These are phyloP conservation scores for Fusarium temperatum DNA, from an alignment of 2,329 filamentous ascomycete species.

Conservation along the genomic window DNA sequence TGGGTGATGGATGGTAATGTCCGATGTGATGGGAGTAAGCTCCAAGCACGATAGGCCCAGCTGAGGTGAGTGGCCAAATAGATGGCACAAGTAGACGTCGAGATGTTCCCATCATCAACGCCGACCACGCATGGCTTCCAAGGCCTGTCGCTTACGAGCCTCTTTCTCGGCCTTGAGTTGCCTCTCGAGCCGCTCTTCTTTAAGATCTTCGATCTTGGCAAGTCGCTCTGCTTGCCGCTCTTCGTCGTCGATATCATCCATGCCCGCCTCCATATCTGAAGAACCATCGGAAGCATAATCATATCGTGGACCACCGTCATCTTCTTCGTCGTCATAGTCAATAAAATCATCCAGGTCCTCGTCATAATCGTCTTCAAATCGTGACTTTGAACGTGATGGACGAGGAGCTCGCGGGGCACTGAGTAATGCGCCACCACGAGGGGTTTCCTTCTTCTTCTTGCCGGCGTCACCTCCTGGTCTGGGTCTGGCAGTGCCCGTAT, in stretches of 20 bases:
- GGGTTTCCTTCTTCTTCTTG: slow-evolving; percentile 49
- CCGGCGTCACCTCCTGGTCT: slow-evolving; percentile 50
- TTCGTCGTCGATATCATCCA: slow-evolving; percentile 78
- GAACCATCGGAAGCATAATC: slow-evolving; percentile 72
- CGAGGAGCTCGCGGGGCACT: slow-evolving; percentile 44
- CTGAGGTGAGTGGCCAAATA: background rate
- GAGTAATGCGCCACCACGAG: slow-evolving; percentile 54
- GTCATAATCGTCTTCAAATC: slow-evolving; percentile 69
- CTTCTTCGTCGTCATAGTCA: slow-evolving; percentile 68
- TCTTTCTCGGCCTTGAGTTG: slow-evolving; percentile 70
- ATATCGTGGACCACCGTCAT: slow-evolving; percentile 54
- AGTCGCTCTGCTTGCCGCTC: slow-evolving; percentile 69
- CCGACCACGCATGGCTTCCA: slow-evolving; percentile 49
- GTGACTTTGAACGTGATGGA: slow-evolving; percentile 46
- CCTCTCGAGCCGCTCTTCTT: slow-evolving; percentile 70
- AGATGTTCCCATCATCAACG: slow-evolving; percentile 35
- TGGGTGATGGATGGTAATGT: background rate
- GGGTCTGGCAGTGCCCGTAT: slow-evolving; percentile 71
- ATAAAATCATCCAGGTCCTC: slow-evolving; percentile 70
- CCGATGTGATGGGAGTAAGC: background rate
- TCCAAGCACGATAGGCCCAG: background rate
- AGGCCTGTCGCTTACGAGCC: slow-evolving; percentile 57
- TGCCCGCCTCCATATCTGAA: slow-evolving; percentile 81
- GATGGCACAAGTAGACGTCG: background rate
- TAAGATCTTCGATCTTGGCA: slow-evolving; percentile 73